Evolutionary conservation across 805 yeast species (phyloP), one percentile per base, ranked within the genome.

Genomic region (Schwanniomyces yamadae): DNA sequence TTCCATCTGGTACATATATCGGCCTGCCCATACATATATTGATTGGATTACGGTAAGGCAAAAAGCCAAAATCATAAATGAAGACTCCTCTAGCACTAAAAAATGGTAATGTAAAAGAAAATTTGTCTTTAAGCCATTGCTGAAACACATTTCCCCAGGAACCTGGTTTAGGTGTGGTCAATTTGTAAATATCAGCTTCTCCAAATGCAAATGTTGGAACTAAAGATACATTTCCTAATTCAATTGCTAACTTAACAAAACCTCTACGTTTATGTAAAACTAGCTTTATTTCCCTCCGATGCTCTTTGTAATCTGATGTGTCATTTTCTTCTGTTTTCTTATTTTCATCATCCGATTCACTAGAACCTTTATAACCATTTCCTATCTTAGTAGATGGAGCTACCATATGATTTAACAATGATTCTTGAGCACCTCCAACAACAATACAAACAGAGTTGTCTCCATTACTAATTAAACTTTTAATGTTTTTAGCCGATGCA

Each of bases 361-460:
- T 29, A 19, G 37, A 28, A 16, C 30, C 44, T 13, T 48, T 44
- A 42, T 60, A 64, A 2, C 69, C 70, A 23, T 55, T 55, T 4
- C 71, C 71, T 1, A 65, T 57, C 14, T 58, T 52, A n/a, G 50
- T 49, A 24, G 52, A 45, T 6, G 48, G 45, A 1, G 65, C 60
- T 10, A 68, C 70, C 45, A 64, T 61, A 31, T 60, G 56, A 42
- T 68, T 68, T 18, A 86, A 57, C 23, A 93, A 66, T 1, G 95
- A 80, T 52, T 93, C 99, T 41, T 88, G 84, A 0, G 98, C 98
- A 0, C 99, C 99, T 2, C 99, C 99, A 16, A 93, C 81, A 1
- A 93, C 98, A 39, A 93, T 81, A 43, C 91, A 84, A 9, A 90
- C 83, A 2, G 95, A 84, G 48, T 78, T 81, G 45, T 82, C 78